Evolutionary conservation across 345 rosid genomes (phyloP), one percentile per base, ranked within the genome.

Genomic region (Citrus hindsii): DNA sequence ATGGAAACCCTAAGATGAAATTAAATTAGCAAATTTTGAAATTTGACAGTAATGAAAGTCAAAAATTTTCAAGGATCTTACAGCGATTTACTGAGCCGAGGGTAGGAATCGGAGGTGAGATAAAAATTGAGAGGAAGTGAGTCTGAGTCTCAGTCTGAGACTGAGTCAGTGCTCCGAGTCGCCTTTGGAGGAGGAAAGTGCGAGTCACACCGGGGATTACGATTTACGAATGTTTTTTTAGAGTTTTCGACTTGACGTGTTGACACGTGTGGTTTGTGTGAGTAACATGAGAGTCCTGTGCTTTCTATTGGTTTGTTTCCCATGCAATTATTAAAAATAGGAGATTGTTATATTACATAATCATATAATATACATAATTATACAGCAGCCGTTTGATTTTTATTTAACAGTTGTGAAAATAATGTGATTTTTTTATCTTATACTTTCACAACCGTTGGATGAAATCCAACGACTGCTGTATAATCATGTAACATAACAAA

Each of bases 241-340:
- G 70, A 74, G 77, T 85, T 81, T 61, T 67, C 78, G 48, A 62
- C 74, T 79, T 76, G 10, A 1, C n/a, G 64, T 69, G 76, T 82
- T 81, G 89, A 86, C 89, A 83, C 84, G 87, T 81, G 81, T 78
- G 74, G 60, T 27, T 32, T 65, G 13, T 16, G 67, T 53, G 5
- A 56, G 62, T 75, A 40, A 73, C 77, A 74, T 19, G 58, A 28
- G 73, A 62, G 1, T 62, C 42, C 69, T 63, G 59, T 74, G 56
- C 3, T 18, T 74, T 40, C 73, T 38, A 68, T 38, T 68, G 72
- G 55, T 24, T 9, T 19, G 27, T 5, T 19, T 6, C 2, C 22
- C 24, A 9, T 58, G 10, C 9, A 8, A n/a, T 21, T 3, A 58
- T 5, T 58, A 1, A 9, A 9, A 22, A 32, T 0, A 4, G 0